Base-by-base conservation (phyloP, 78 protist species). In the Guillardia theta region DNA sequence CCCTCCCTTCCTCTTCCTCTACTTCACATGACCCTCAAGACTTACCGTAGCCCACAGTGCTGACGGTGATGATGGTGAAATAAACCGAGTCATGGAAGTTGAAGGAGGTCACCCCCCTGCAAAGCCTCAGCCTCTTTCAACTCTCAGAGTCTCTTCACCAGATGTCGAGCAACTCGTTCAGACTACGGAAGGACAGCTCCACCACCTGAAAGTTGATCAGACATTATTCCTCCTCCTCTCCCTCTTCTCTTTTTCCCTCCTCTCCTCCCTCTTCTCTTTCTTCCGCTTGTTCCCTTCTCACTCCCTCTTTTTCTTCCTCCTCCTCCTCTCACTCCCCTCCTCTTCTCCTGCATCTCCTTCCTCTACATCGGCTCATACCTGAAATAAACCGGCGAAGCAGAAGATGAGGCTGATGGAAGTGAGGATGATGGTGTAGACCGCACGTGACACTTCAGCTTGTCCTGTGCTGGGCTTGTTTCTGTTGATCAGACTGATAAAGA, bases 341-440 rank as follows among this genome's bases (percentile, higher is more conserved):
- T 50, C 30, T 15, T 10, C 15, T 50, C 58, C 58, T n/a, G n/a
- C n/a, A n/a, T n/a, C n/a, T n/a, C n/a, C n/a, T n/a, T n/a, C n/a
- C n/a, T n/a, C n/a, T n/a, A 22, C 78, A 64, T 22, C 21, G 12
- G 36, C 15, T 5, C 78, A 64, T 30, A 78, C 48, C 33, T 78
- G 90, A 30, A 78, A 78, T 18, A 43, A 36, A 36, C 90, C 90
- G 30, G 90, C 90, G 48, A 78, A 78, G 33, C 90, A 78, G 90
- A 78, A 78, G 90, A 78, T 43, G 50, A 78, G 90, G 8, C 90
- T 8, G 43, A 78, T 2, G 18, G 50, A 12, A 0, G 48, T 78
- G 15, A 78, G 4, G 6, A 37, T 22, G 33, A 78, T n/a, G n/a
- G n/a, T n/a, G n/a, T n/a, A n/a, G n/a, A n/a, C n/a, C n/a, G n/a